Evolutionary conservation across 2,329 filamentous ascomycete genomes (phyloP).

Genomic region (Xylariaceae sp.): DNA sequence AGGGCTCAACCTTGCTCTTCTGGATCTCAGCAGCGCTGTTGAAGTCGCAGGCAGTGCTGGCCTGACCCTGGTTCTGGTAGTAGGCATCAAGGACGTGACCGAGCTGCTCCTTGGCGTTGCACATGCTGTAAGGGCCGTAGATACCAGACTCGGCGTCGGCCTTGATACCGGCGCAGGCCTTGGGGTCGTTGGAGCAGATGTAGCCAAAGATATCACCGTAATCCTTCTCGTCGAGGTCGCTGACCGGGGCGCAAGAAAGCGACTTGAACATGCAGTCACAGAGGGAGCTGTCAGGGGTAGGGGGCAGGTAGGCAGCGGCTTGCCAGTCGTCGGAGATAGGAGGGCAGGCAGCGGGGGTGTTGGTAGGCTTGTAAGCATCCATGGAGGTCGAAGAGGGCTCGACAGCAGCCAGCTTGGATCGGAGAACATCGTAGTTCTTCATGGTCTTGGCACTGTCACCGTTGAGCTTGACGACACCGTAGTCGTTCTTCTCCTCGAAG

Average conservation of each 20-base stretch:
- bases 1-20: constrained; percentile 20
- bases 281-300: constrained; percentile 62
- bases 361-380: constrained; percentile 56
- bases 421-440: constrained; percentile 59
- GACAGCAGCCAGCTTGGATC: constrained; percentile 55
- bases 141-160: constrained; percentile 49
- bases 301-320: constrained; percentile 59
- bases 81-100: constrained; percentile 57
- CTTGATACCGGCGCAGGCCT: constrained; percentile 52
- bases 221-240: constrained; percentile 46
- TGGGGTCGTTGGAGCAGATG: constrained; percentile 39
- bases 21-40: constrained; percentile 46
- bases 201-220: constrained; percentile 43
- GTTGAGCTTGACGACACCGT: constrained; percentile 57
- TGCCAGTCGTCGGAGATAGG: constrained; percentile 52
- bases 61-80: constrained; percentile 45
- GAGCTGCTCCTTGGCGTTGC: constrained; percentile 54
- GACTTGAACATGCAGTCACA: constrained; percentile 68
- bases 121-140: constrained; percentile 62
- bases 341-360: constrained; percentile 61
- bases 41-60: constrained; percentile 52
- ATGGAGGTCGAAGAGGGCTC: constrained; percentile 55
- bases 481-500: constrained; percentile 69
- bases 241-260: constrained; percentile 56
- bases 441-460: constrained; percentile 50